Conservation (phyloP, 192 early-diverging fungal species). For the Umbelopsis isabellina region DNA sequence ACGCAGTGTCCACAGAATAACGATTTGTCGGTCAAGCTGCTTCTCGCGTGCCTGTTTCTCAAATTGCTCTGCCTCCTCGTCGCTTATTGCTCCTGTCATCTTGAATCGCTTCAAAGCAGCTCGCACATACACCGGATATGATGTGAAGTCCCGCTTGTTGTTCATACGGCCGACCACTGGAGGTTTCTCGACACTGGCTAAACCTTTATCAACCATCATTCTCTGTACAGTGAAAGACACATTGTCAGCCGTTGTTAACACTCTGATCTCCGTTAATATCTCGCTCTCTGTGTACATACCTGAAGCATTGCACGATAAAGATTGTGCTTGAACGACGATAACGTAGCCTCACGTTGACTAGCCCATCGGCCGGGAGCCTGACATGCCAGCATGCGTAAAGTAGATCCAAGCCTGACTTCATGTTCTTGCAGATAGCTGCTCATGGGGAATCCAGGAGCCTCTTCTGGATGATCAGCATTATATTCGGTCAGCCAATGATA, state of each 20-base stretch:
- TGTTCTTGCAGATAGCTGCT: slow-evolving; percentile 32
- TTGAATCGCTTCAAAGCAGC: slow-evolving; percentile 64
- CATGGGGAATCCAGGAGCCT: slow-evolving; percentile 46
- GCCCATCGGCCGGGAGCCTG: slow-evolving; percentile 84
- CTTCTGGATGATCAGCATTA: slow-evolving; percentile 4
- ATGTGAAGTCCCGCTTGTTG: slow-evolving; percentile 49
- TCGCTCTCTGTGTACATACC: slow-evolving; percentile 23
- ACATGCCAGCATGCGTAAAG: slow-evolving; percentile 73
- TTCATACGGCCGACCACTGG: slow-evolving; percentile 67
- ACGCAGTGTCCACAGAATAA: slow-evolving; percentile 82
- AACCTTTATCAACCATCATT: slow-evolving; percentile 59
- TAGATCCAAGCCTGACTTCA: slow-evolving; percentile 53
- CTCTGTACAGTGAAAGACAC: slow-evolving; percentile 35
- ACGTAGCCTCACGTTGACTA: slow-evolving; percentile 49
- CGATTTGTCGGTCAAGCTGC: slow-evolving; percentile 61
- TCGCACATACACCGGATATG: slow-evolving; percentile 57
- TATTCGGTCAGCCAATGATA: slow-evolving; percentile 79
- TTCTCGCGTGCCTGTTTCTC: slow-evolving; percentile 39
- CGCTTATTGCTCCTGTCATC: slow-evolving; percentile 36
- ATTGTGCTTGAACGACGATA: slow-evolving; percentile 68
- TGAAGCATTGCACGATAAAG: slow-evolving; percentile 79
- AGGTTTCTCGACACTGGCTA: slow-evolving; percentile 42
- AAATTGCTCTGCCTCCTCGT: slow-evolving; percentile 49
- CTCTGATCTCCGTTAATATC: neutral
- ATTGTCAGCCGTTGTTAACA: neutral